Evolutionary conservation across 2,329 filamentous ascomycete species (phyloP).

Genomic region (Alternaria sp.): DNA sequence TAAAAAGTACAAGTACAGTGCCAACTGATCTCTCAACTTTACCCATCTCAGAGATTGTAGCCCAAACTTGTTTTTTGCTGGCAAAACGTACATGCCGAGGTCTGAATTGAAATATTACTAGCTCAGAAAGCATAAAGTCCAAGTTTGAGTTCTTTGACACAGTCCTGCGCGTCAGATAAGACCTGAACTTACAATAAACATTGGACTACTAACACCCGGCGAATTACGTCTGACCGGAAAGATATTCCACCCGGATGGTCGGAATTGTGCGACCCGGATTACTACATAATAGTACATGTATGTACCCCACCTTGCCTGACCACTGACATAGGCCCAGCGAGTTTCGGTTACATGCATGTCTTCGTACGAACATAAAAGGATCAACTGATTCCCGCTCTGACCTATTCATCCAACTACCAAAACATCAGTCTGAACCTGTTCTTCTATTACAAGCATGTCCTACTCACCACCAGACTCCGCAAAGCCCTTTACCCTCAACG

Average conservation of each 20-base stretch:
- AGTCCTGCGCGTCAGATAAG: background rate
- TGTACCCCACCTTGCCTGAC: background rate
- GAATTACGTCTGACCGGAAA: background rate
- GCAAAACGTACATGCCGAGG: background rate
- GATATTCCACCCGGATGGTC: background rate
- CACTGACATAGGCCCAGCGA: background rate
- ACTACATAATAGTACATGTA: background rate
- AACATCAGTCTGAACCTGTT: background rate
- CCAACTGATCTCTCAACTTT: background rate
- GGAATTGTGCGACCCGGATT: background rate
- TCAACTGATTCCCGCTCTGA: background rate
- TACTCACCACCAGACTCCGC: conserved; percentile 44
- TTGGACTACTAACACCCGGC: background rate
- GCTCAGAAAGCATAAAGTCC: background rate
- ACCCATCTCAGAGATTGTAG: background rate
- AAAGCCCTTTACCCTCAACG: conserved; percentile 43
- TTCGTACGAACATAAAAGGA: background rate
- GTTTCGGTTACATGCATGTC: background rate
- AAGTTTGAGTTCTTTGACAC: background rate
- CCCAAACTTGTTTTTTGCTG: background rate
- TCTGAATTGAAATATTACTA: background rate
- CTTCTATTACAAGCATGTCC: conserved; percentile 31
- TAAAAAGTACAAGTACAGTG: background rate
- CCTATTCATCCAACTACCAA: background rate
- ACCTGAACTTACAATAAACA: background rate